phyloP scores from a whole-genome alignment of 345 rosid genomes.

The Ceriops tagal region DNA sequence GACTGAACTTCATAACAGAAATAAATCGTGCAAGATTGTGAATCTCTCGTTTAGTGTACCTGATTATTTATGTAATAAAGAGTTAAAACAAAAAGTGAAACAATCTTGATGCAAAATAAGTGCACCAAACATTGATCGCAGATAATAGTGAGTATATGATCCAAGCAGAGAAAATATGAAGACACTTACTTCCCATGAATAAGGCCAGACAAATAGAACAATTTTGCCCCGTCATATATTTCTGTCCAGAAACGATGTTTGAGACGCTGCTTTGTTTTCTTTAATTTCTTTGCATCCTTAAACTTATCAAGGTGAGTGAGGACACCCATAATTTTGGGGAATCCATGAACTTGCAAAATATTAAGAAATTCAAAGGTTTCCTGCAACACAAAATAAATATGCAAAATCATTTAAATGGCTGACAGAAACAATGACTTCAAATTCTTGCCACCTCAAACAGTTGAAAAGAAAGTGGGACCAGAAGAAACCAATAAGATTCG shows the following conservation, averaged over 20 bases:
- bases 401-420: constrained; percentile 1
- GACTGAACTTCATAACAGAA: constrained; percentile 70
- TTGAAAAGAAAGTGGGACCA: background rate
- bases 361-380: constrained; percentile 96
- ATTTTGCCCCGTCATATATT: constrained; percentile 79
- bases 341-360: constrained; percentile 92
- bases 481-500: background rate
- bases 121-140: background rate
- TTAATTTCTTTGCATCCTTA: constrained; percentile 82
- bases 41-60: constrained; percentile 80
- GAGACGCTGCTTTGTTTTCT: constrained; percentile 80
- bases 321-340: constrained; percentile 92
- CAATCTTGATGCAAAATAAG: too few relatives aligned
- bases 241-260: constrained; percentile 99
- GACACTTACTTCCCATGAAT: constrained; percentile 77
- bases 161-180: background rate
- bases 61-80: constrained; percentile 27
- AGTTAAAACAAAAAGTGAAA: background rate
- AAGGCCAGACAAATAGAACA: constrained; percentile 88
- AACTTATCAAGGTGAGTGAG: constrained; percentile 96
- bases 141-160: background rate
- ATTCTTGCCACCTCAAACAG: background rate
- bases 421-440: background rate
- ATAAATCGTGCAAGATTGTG: constrained; percentile 80
- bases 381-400: constrained; percentile 36